Evolutionary conservation across 1,284 basidiomycete genomes (phyloP).

Genomic region (Irpex rosettiformis): DNA sequence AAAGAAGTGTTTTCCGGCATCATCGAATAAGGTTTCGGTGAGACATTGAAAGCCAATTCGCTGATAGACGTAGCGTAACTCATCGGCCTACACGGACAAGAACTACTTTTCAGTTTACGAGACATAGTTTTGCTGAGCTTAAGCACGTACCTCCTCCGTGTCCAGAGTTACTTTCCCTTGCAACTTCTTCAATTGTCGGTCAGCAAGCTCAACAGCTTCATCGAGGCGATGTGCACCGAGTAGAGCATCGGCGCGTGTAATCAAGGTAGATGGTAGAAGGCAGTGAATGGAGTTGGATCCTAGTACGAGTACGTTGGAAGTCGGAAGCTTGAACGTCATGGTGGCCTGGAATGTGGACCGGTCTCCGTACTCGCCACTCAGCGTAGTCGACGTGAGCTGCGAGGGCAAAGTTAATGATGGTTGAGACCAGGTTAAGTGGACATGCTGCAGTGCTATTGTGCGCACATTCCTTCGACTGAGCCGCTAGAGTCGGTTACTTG

Average conservation of each 20-base stretch:
- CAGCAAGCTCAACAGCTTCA: conserved; percentile 62
- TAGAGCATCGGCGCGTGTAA: conserved; percentile 70
- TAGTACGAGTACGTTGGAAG: conserved; percentile 56
- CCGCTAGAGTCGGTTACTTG: too few species aligned
- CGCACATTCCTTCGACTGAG: too few species aligned
- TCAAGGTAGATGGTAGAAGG: conserved; percentile 67
- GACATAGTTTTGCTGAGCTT: conserved; percentile 1
- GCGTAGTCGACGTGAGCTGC: too few species aligned
- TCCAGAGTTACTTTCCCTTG: conserved; percentile 46
- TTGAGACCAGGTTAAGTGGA: too few species aligned
- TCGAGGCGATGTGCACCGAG: conserved; percentile 61
- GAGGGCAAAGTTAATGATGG: too few species aligned
- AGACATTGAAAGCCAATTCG: conserved; percentile 74
- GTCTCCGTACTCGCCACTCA: too few species aligned
- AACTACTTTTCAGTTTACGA: neutral
- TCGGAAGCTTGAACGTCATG: neutral
- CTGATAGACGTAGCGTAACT: conserved; percentile 73
- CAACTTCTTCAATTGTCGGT: conserved; percentile 54
- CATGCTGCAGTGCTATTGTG: too few species aligned
- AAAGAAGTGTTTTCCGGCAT: conserved; percentile 72
- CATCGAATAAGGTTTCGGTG: conserved; percentile 69
- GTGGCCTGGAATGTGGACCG: too few species aligned
- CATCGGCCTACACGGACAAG: conserved; percentile 44
- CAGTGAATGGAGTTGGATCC: conserved; percentile 62
- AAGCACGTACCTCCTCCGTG: conserved; percentile 46